Evolutionary conservation across 139 green algal species (phyloP).

Genomic region (Volvox africanus): DNA sequence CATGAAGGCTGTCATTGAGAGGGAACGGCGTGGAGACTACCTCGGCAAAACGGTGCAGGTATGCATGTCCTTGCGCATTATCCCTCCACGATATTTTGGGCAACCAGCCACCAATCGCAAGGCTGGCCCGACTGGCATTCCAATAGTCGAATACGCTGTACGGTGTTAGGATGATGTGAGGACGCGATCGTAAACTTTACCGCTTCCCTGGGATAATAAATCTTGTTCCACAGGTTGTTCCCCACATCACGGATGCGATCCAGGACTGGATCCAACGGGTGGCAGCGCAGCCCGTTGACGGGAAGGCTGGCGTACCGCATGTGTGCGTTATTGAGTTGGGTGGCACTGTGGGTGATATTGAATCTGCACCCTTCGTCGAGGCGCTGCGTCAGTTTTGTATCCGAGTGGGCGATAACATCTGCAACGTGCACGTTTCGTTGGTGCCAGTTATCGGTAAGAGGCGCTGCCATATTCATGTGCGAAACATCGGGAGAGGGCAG

Average conservation of each 20-base stretch:
- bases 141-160: no score
- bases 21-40: constrained; percentile 95
- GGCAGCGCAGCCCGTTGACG: constrained; percentile 92
- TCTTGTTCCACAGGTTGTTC: constrained; percentile 79
- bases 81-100: no score
- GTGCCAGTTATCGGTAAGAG: constrained; percentile 93
- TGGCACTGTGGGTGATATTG: constrained; percentile 98
- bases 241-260: constrained; percentile 98
- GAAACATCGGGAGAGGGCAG: not conserved
- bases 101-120: no score
- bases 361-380: constrained; percentile 98
- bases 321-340: constrained; percentile 99
- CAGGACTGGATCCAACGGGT: constrained; percentile 99
- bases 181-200: no score
- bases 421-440: constrained; percentile 94
- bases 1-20: constrained; percentile 87
- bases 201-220: no score
- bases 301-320: constrained; percentile 81
- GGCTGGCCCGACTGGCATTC: no score
- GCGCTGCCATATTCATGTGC: not conserved
- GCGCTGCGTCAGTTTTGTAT: constrained; percentile 87
- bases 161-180: no score
- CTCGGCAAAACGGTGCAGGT: constrained; percentile 98
- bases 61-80: not conserved
- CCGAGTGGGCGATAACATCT: constrained; percentile 85